These are phyloP conservation scores for Arthromyces matolae DNA, from an alignment of 768 basidiomycete species.

Conservation along the genomic window DNA sequence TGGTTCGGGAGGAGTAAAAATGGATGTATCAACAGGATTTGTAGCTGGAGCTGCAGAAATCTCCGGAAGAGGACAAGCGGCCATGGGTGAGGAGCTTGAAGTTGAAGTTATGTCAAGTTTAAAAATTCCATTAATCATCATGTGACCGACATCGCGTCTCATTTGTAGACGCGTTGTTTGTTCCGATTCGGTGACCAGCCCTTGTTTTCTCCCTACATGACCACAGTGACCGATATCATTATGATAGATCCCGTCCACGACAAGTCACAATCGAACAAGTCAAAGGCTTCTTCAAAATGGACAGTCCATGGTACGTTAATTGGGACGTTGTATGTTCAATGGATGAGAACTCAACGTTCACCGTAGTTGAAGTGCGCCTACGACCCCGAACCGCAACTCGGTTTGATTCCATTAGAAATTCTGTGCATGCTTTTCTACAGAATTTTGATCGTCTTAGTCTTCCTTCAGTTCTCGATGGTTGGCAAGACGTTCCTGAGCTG, in stretches of 20 bases:
- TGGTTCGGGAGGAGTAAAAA: conserved; percentile 53
- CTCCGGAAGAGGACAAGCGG: conserved; percentile 3
- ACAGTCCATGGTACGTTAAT: conserved; percentile 51
- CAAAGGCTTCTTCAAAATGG: conserved; percentile 38
- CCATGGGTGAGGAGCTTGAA: background rate
- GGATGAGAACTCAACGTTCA: background rate
- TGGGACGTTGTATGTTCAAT: background rate
- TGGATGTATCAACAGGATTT: conserved; percentile 38
- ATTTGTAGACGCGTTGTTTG: conserved; percentile 51
- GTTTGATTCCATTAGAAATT: conserved; percentile 68
- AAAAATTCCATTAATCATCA: no score
- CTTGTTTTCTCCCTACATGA: conserved; percentile 3
- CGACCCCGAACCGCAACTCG: conserved; percentile 63
- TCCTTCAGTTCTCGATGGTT: conserved; percentile 71
- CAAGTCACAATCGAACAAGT: background rate
- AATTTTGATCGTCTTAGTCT: conserved; percentile 67
- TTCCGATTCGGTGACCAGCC: background rate
- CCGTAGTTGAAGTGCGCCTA: conserved; percentile 80
- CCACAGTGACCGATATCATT: conserved; percentile 9
- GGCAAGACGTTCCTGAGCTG: conserved; percentile 73
- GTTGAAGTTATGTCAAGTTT: no score
- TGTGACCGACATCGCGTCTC: conserved; percentile 26
- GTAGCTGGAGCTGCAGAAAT: background rate
- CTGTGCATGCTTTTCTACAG: conserved; percentile 51
- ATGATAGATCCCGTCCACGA: conserved; percentile 12